These are phyloP conservation scores for Myxozyma lipomycoides DNA, from an alignment of 805 yeast genomes.

Conservation along the genomic window DNA sequence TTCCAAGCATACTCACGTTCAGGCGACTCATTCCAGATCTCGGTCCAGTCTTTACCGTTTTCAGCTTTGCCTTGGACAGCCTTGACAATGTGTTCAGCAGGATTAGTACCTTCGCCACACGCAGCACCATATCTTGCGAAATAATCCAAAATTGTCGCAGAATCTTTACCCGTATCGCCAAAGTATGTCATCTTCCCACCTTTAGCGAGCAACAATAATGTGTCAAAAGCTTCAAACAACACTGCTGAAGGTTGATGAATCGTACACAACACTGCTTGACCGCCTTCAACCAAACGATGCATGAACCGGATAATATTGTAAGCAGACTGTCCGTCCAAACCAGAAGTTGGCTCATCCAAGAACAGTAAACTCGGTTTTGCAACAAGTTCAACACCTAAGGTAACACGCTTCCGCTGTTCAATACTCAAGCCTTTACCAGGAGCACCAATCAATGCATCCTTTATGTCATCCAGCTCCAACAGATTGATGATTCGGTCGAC, in stretches of 20 bases:
- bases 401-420: constrained; percentile 62
- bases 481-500: constrained; percentile 65
- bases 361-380: constrained; percentile 62
- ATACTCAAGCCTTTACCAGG: constrained; percentile 70
- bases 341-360: constrained; percentile 71
- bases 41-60: constrained; percentile 57
- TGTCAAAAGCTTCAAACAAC: constrained; percentile 61
- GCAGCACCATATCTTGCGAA: constrained; percentile 72
- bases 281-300: constrained; percentile 63
- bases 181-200: constrained; percentile 82
- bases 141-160: constrained; percentile 54
- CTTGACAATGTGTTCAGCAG: constrained; percentile 72
- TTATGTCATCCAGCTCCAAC: constrained; percentile 64
- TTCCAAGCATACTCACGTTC: constrained; percentile 37
- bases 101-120: constrained; percentile 59
- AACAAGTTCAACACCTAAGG: constrained; percentile 69
- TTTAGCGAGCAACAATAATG: constrained; percentile 60
- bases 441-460: constrained; percentile 77
- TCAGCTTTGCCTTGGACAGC: constrained; percentile 71
- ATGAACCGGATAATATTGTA: constrained; percentile 67
- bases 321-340: constrained; percentile 58
- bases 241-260: constrained; percentile 77
- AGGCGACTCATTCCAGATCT: constrained; percentile 54
- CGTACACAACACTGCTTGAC: constrained; percentile 72
- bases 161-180: constrained; percentile 71